Evolutionary conservation across 1,284 basidiomycete genomes (phyloP), one percentile per base, ranked within the genome.

Genomic region (Rugosomyces carneus): DNA sequence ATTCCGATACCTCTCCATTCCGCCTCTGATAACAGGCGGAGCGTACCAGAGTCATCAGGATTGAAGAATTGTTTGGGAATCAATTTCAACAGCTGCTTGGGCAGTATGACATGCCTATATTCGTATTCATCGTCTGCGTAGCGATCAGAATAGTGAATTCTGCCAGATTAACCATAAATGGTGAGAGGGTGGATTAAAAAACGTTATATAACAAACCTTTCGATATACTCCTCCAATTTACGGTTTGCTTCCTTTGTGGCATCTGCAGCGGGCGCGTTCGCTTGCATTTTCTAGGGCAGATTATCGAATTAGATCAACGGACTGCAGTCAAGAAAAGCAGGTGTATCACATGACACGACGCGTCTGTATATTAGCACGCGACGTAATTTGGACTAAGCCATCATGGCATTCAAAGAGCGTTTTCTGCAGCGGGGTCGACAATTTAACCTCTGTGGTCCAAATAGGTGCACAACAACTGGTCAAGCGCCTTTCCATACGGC

Each of bases 1-100:
- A 96, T 96, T 9, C 94, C 94, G 50, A 98, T 93, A 0, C 89
- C 89, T 61, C 94, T 76, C 94, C 94, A 98, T 67, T 98, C 94
- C 35, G 78, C 66, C 63, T 97, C 94, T 3, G 77, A 69, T 44
- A 97, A 69, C 44, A 97, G 79, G 6, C 93, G 80, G 48, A 97
- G 75, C 4, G 87, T 81, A 5, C 89, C 89, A 23, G 79, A 74
- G 52, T 89, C 85, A 56, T 93, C 87, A 31, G 76, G 70, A 57
- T 81, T 88, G 61, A 83, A 90, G 66, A 77, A 84, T 48, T 78
- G 70, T 65, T 91, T 91, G n/a, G 91, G 90, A 39, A 93, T 77
- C 67, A 91, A 73, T 68, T 92, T 90, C 49, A 74, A 74, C 56
- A 94, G 80, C 45, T 86, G 88, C 62, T 93, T 93, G 11, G 92